Conservation (phyloP, 306 rosid species). For the Rosa rugosa region DNA sequence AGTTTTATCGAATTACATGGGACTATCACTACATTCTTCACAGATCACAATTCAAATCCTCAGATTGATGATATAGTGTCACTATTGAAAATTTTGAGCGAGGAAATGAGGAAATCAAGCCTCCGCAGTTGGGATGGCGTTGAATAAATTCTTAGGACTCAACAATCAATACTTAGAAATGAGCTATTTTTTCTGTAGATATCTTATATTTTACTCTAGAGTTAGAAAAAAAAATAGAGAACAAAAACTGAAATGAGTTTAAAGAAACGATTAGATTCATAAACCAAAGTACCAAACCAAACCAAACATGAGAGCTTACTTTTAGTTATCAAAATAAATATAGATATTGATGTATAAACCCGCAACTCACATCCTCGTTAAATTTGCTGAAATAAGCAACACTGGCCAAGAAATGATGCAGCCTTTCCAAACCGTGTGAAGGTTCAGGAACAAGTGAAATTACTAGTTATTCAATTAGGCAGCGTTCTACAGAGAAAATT, state of each 20-base stretch:
- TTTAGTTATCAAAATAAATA: too few species aligned
- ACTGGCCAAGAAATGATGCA: background rate
- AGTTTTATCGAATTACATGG: conserved; percentile 68
- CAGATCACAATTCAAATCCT: conserved; percentile 67
- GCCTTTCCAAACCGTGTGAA: too few species aligned
- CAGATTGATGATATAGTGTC: conserved; percentile 46
- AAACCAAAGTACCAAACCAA: background rate
- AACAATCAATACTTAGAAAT: background rate
- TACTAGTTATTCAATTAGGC: background rate
- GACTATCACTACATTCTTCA: conserved; percentile 56
- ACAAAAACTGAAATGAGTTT: too few species aligned
- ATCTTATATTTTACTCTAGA: too few species aligned
- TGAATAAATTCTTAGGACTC: background rate
- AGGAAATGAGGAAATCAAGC: conserved; percentile 49
- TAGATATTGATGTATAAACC: too few species aligned
- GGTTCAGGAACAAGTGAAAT: background rate
- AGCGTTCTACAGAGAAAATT: background rate
- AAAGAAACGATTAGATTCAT: background rate
- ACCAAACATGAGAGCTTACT: too few species aligned
- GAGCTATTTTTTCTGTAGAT: background rate
- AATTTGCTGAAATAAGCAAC: background rate
- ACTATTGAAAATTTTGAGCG: conserved; percentile 39
- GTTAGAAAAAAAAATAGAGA: too few species aligned
- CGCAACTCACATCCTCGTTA: background rate
- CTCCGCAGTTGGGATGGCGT: background rate